Base-by-base conservation (phyloP, 2,329 filamentous ascomycete species). In the Trichoderma koningii region DNA sequence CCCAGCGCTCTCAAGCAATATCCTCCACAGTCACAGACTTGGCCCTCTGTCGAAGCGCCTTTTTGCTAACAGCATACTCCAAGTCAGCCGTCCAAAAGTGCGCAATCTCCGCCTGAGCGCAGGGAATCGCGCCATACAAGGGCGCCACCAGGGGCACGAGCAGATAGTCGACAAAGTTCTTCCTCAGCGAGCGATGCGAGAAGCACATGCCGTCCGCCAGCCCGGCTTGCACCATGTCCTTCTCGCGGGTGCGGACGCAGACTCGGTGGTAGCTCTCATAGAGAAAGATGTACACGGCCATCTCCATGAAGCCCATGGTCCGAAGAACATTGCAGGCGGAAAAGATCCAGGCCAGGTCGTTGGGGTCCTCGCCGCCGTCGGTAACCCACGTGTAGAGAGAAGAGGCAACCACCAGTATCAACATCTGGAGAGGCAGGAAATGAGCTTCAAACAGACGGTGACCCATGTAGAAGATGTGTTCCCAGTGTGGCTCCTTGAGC, bases 391-490 rank as follows among this genome's bases (percentile, higher is more conserved):
- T 77, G 74, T 87, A 91, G 4, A 90, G 70, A 0, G 85, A 83
- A 0, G 87, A 89, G 2, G 86, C 81, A 50, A 90, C 70, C 28
- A 91, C 80, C 30, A 90, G 79, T 52, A 90, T 84, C 7, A 84
- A 85, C 77, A 87, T 86, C 70, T 91, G 89, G 17, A 87, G 82
- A 0, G 89, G 88, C 26, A 91, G 78, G 73, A 91, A 91, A 73
- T 91, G 89, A 0, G 89, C 89, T 74, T 91, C 89, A 70, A 89
- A 91, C n/a, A 91, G 78, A 19, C 89, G 85, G 72, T 89, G 87
- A 72, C 83, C 82, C 38, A 91, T 80, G 61, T 84, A 82, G 68
- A 86, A 74, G 52, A 87, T 80, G 68, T 82, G 85, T 71, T 79
- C 79, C 80, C 81, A 88, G 72, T 86, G 76, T 21, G 82, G 83